Evolutionary conservation across 2,329 filamentous ascomycete genomes (phyloP).

Genomic region (Macroventuria anomochaeta): DNA sequence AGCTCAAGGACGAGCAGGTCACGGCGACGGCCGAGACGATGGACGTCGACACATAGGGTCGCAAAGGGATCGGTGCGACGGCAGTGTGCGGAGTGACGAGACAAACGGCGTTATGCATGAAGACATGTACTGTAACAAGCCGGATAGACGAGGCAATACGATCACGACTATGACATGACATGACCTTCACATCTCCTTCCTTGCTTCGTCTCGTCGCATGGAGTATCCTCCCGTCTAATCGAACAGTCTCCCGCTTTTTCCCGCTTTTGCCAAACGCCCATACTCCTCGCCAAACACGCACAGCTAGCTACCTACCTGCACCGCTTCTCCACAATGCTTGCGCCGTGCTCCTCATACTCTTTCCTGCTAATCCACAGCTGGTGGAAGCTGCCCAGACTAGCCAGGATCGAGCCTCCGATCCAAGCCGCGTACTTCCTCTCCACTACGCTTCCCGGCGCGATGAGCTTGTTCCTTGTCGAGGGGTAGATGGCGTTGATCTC

Average conservation of each 20-base stretch:
- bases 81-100: background rate
- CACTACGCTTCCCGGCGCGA: conserved; percentile 82
- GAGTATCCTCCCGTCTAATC: too few species aligned
- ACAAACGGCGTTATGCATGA: conserved; percentile 1
- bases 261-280: too few species aligned
- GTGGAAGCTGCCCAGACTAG: conserved; percentile 95
- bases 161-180: conserved; percentile 12
- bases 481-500: conserved; percentile 85
- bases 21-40: conserved; percentile 66
- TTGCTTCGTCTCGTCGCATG: too few species aligned
- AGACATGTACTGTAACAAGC: conserved; percentile 15
- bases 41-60: conserved; percentile 63
- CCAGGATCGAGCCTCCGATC: conserved; percentile 96
- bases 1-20: conserved; percentile 74
- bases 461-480: conserved; percentile 83
- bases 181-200: background rate
- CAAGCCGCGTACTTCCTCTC: conserved; percentile 93
- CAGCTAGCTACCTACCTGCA: conserved; percentile 82
- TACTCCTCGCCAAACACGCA: too few species aligned
- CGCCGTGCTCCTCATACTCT: conserved; percentile 96
- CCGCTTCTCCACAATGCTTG: conserved; percentile 89
- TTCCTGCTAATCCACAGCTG: conserved; percentile 99
- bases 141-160: conserved; percentile 15
- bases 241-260: too few species aligned
- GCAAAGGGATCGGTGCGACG: too few species aligned